Evolutionary conservation across 805 yeast species (phyloP).

Genomic region (Hermanozyma aechmeae): DNA sequence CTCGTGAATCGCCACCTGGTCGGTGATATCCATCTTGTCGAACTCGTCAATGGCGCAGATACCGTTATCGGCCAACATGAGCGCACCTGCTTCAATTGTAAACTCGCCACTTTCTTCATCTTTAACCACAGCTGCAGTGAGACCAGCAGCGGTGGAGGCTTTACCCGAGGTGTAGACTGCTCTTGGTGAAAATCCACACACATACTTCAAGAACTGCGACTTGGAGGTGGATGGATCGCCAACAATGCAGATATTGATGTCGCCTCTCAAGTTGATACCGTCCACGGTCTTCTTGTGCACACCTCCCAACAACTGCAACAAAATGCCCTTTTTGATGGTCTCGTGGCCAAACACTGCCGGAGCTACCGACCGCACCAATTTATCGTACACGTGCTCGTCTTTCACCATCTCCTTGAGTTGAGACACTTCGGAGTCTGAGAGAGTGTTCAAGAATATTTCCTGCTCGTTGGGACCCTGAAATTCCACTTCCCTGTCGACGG

Average conservation of each 20-base stretch:
- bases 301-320: conserved; percentile 86
- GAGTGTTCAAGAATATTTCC: conserved; percentile 66
- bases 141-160: conserved; percentile 97
- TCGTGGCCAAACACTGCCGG: conserved; percentile 98
- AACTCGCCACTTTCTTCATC: conserved; percentile 97
- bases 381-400: conserved; percentile 75
- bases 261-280: conserved; percentile 93
- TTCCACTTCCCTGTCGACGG: conserved; percentile 16
- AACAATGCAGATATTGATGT: conserved; percentile 89
- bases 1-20: conserved; percentile 98
- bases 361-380: conserved; percentile 80
- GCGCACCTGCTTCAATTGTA: conserved; percentile 97
- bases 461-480: conserved; percentile 58
- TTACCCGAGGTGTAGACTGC: conserved; percentile 97
- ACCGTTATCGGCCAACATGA: conserved; percentile 97
- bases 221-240: conserved; percentile 98
- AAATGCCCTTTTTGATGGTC: conserved; percentile 81
- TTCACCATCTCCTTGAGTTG: conserved; percentile 87
- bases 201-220: conserved; percentile 91
- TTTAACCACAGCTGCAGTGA: conserved; percentile 94
- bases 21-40: conserved; percentile 92
- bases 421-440: conserved; percentile 72
- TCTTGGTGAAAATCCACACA: conserved; percentile 83
- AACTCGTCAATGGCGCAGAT: conserved; percentile 98
- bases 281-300: conserved; percentile 91